phyloP scores from a whole-genome alignment of 257 asterid species.

The Coffea eugenioides region DNA sequence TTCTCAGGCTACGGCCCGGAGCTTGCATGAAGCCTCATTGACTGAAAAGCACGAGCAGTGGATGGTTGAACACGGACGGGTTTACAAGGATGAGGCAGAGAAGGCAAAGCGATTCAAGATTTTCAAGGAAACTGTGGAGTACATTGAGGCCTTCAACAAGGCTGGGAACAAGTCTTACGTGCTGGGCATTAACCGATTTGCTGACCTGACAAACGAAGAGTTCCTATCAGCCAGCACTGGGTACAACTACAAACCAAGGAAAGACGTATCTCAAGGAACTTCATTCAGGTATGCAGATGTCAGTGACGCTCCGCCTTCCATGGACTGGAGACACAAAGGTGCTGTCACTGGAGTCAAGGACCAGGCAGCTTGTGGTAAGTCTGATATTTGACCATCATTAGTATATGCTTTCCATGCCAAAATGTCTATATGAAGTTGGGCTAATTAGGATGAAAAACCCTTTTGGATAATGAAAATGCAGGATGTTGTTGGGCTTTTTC shows the following conservation, averaged over 20 bases:
- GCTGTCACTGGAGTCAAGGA: slow-evolving; percentile 16
- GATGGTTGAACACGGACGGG: not conserved
- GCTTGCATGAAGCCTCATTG: slow-evolving; percentile 3
- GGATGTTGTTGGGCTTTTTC: slow-evolving; percentile 28
- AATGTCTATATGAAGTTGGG: not conserved
- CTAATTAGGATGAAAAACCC: slow-evolving; percentile 1
- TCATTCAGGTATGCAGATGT: no score
- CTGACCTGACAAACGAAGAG: no score
- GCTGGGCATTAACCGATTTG: no score
- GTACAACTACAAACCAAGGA: no score
- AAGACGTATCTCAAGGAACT: not conserved
- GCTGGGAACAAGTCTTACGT: no score
- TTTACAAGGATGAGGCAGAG: slow-evolving; percentile 3
- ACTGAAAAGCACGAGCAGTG: slow-evolving; percentile 10
- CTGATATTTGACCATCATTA: no score
- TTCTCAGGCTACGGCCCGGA: not conserved
- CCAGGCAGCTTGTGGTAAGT: slow-evolving; percentile 11
- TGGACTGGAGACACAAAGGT: slow-evolving; percentile 12
- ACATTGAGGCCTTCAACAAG: no score
- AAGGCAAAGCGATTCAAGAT: slow-evolving; percentile 1
- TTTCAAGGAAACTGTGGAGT: slow-evolving; percentile 12
- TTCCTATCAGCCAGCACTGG: no score
- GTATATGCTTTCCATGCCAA: not conserved
- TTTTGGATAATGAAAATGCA: not conserved
- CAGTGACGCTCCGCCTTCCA: not conserved